A percentile compares a stretch with the other conserved stretches of the same genome.
These are phyloP conservation scores for Volutella citrinella DNA, from an alignment of 2,329 filamentous ascomycete genomes.

Conservation along the genomic window DNA sequence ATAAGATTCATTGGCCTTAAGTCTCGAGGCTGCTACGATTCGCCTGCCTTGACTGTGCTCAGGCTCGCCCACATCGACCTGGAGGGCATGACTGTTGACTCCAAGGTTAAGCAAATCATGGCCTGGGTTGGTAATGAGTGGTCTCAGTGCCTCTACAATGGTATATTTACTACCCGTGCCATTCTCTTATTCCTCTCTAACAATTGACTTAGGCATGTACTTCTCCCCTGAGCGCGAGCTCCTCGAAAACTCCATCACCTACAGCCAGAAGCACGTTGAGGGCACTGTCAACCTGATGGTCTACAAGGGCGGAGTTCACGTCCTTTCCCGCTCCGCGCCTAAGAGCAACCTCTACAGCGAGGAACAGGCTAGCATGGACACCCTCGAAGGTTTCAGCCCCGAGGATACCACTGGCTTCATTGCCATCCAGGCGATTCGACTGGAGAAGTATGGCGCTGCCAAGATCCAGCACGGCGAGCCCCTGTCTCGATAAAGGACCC, in stretches of 20 bases:
- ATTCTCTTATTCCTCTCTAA: conserved; percentile 26
- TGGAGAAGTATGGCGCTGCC: conserved; percentile 40
- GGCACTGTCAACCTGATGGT: conserved; percentile 34
- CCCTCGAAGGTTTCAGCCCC: conserved; percentile 40
- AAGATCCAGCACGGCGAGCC: conserved; percentile 18
- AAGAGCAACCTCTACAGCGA: conserved; percentile 46
- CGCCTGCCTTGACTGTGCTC: conserved; percentile 17
- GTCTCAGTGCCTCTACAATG: conserved; percentile 45
- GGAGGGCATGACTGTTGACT: conserved; percentile 54
- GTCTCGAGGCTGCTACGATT: conserved; percentile 50
- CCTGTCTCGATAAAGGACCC: no score
- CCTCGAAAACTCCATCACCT: conserved; percentile 57
- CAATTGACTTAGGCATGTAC: conserved; percentile 36
- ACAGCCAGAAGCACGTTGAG: conserved; percentile 47
- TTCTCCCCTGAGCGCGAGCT: conserved; percentile 52
- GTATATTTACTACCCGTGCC: no score
- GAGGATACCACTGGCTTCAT: conserved; percentile 52
- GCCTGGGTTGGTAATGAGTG: conserved; percentile 51
- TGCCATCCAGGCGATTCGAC: conserved; percentile 62
- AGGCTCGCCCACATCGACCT: conserved; percentile 40
- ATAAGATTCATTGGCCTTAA: conserved; percentile 31
- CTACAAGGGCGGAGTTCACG: conserved; percentile 35
- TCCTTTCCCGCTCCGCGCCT: conserved; percentile 37
- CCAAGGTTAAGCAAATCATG: conserved; percentile 49
- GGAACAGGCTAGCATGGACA: conserved; percentile 46